Evolutionary conservation across 2,329 filamentous ascomycete genomes (phyloP).

Genomic region (Aspergillus tanneri): DNA sequence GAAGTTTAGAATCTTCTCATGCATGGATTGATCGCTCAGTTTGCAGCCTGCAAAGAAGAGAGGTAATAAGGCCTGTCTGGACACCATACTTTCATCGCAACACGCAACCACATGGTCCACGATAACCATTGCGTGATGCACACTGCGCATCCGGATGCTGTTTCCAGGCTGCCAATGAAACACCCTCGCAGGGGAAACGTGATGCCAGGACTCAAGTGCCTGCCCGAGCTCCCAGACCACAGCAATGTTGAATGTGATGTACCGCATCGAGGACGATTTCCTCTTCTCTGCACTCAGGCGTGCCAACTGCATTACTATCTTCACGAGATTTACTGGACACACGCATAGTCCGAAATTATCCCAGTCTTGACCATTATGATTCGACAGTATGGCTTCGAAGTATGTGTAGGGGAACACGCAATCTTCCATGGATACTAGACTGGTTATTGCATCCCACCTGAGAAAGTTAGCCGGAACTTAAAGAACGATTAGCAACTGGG

Average conservation of each 20-base stretch:
- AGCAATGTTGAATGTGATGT: not conserved
- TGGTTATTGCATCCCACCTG: constrained; percentile 8
- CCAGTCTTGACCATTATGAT: not conserved
- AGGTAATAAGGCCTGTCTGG: constrained; percentile 2
- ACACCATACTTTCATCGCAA: constrained; percentile 1
- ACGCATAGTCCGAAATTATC: constrained; percentile 4
- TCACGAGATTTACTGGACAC: constrained; percentile 1
- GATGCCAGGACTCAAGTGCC: constrained; percentile 2
- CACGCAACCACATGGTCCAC: constrained; percentile 10
- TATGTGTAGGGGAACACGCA: constrained; percentile 3
- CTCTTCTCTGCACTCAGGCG: constrained; percentile 2
- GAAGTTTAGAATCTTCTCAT: not conserved
- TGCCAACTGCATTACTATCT: constrained; percentile 1
- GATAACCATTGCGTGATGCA: not conserved
- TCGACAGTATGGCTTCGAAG: not conserved
- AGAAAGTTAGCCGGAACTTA: not conserved
- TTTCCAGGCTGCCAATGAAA: constrained; percentile 2
- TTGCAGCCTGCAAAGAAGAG: constrained; percentile 9
- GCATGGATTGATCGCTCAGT: not conserved
- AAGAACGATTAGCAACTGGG: not conserved
- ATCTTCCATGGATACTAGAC: constrained; percentile 1
- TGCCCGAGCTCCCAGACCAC: not conserved
- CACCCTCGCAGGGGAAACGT: not conserved
- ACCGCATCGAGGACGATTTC: not conserved
- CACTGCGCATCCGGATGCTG: not conserved